Evolutionary conservation across 2,329 filamentous ascomycete species (phyloP).

Genomic region (Verticillium albo-atrum): DNA sequence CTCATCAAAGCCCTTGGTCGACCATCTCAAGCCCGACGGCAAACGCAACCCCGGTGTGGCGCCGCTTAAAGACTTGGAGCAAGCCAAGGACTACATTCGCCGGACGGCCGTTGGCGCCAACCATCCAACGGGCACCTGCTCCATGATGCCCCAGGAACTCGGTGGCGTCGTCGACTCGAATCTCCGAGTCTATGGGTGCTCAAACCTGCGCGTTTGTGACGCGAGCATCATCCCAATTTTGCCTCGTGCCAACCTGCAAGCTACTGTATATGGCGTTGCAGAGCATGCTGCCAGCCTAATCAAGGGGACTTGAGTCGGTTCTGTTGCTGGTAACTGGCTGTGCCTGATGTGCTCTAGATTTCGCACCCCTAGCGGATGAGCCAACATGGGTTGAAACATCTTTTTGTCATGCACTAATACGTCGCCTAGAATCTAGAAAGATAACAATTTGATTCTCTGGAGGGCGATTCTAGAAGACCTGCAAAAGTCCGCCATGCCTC

Average conservation of each 20-base stretch:
- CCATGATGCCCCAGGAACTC: constrained; percentile 45
- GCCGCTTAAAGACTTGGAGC: constrained; percentile 24
- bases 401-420: no score
- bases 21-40: constrained; percentile 35
- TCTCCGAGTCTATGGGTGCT: constrained; percentile 38
- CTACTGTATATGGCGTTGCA: constrained; percentile 20
- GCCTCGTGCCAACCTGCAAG: constrained; percentile 26
- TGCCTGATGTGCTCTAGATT: no score
- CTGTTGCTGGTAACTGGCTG: no score
- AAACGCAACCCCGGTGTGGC: constrained; percentile 4
- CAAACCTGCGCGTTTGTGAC: constrained; percentile 40
- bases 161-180: constrained; percentile 42
- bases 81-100: constrained; percentile 29
- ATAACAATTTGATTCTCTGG: no score
- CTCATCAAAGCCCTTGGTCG: constrained; percentile 33
- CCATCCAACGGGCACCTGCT: constrained; percentile 42
- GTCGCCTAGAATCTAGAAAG: no score
- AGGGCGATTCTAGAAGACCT: no score
- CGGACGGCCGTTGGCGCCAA: constrained; percentile 21
- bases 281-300: constrained; percentile 23
- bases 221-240: constrained; percentile 39
- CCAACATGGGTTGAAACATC: no score
- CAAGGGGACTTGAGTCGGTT: background rate
- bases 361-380: no score
- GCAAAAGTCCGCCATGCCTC: no score